Percentiles rank a stretch among this genome's conserved stretches.
Conservation (phyloP, 1,284 basidiomycete species). For the Paramarasmius palmivorus region DNA sequence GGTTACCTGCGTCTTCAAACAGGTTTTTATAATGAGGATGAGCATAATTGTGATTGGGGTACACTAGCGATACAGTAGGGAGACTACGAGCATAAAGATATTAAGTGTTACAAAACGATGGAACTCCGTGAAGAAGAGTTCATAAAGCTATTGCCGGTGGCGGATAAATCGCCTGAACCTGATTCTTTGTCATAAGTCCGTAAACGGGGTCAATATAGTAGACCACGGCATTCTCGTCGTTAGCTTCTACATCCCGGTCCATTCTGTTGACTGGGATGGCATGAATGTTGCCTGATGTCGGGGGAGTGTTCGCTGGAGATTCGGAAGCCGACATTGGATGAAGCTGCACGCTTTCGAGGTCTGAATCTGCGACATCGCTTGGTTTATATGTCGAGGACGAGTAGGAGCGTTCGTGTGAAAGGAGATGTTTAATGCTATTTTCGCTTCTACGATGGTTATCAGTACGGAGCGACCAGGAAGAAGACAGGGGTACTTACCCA, state of each 20-base stretch:
- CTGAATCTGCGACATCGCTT: neutral
- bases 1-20: constrained; percentile 7
- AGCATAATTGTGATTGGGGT: neutral
- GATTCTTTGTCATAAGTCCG: neutral
- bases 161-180: neutral
- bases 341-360: neutral
- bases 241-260: neutral
- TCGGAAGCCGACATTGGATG: neutral
- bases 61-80: no score
- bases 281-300: neutral
- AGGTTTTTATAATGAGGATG: constrained; percentile 6
- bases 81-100: no score
- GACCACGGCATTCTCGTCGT: neutral
- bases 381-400: no score
- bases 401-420: neutral
- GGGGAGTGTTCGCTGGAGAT: neutral
- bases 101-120: no score
- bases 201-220: constrained; percentile 2
- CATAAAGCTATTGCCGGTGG: neutral
- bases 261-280: neutral
- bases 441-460: neutral
- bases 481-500: neutral
- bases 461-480: neutral
- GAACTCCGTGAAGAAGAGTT: no score
- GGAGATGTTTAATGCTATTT: neutral